A percentile compares a stretch with the other conserved stretches of the same genome.
phyloP scores from a whole-genome alignment of 345 rosid species.

The Turnera subulata region DNA sequence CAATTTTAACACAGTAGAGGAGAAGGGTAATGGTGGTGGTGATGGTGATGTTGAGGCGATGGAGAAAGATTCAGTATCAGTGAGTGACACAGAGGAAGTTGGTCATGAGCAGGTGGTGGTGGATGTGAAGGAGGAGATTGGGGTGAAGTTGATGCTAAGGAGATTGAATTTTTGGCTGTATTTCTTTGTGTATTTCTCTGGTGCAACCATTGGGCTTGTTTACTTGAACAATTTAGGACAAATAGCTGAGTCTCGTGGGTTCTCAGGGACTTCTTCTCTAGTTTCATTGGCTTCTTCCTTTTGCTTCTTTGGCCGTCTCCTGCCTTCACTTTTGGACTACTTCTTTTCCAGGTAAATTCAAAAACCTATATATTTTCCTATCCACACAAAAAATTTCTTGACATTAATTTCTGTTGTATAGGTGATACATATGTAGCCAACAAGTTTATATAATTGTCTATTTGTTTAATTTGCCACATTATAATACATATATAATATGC shows the following conservation, averaged over 20 bases:
- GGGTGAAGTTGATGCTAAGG: constrained; percentile 49
- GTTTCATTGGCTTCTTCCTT: constrained; percentile 82
- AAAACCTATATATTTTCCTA: neutral
- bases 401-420: too few species aligned
- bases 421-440: too few species aligned
- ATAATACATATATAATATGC: too few species aligned
- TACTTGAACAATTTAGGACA: constrained; percentile 89
- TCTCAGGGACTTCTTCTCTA: constrained; percentile 35
- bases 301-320: constrained; percentile 86
- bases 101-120: constrained; percentile 52
- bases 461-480: too few species aligned
- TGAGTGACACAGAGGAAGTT: constrained; percentile 1
- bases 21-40: constrained; percentile 10
- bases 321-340: constrained; percentile 69
- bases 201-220: constrained; percentile 84
- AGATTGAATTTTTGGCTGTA: constrained; percentile 76
- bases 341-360: constrained; percentile 52
- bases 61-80: constrained; percentile 10
- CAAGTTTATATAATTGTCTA: too few species aligned
- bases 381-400: too few species aligned
- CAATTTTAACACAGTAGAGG: constrained; percentile 4
- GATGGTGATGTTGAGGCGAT: neutral
- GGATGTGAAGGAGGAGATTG: constrained; percentile 55
- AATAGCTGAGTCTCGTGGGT: constrained; percentile 78
- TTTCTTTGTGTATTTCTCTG: constrained; percentile 58